Evolutionary conservation across 2,329 filamentous ascomycete genomes (phyloP).

Genomic region (Exophiala dermatitidis): DNA sequence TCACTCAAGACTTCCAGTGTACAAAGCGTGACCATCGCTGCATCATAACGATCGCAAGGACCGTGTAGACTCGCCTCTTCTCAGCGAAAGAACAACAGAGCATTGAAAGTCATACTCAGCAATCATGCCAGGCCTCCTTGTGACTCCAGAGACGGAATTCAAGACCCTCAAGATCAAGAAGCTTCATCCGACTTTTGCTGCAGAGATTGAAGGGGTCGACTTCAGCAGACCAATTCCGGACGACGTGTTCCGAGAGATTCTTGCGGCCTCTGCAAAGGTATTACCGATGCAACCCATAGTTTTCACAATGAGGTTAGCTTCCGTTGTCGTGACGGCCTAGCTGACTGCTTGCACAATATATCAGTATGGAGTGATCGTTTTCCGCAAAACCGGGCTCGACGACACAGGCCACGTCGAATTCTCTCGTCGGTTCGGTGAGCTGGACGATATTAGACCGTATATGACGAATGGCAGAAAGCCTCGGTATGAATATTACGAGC

Average conservation of each 20-base stretch:
- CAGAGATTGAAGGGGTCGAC: constrained; percentile 4
- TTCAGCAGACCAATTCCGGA: constrained; percentile 1
- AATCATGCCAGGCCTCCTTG: constrained; percentile 14
- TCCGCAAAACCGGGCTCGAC: constrained; percentile 45
- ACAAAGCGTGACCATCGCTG: too few species aligned
- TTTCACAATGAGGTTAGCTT: not conserved
- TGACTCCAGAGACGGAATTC: constrained; percentile 16
- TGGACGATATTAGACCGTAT: constrained; percentile 51
- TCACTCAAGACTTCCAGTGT: not conserved
- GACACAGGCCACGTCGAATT: constrained; percentile 49
- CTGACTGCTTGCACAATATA: not conserved
- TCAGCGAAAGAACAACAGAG: not conserved
- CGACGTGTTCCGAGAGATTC: constrained; percentile 1
- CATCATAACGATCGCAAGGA: too few species aligned
- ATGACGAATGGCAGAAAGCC: constrained; percentile 41
- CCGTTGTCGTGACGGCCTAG: too few species aligned
- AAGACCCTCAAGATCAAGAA: constrained; percentile 8
- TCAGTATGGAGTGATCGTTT: constrained; percentile 49
- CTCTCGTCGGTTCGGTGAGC: constrained; percentile 46
- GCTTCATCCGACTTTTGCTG: constrained; percentile 3
- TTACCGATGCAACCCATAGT: not conserved
- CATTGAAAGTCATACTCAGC: not conserved
- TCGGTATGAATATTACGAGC: constrained; percentile 44
- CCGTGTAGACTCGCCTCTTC: too few species aligned
- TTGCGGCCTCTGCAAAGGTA: not conserved